These are phyloP conservation scores for Mucor indicus DNA, from an alignment of 371 early-diverging fungal species.

Conservation along the genomic window DNA sequence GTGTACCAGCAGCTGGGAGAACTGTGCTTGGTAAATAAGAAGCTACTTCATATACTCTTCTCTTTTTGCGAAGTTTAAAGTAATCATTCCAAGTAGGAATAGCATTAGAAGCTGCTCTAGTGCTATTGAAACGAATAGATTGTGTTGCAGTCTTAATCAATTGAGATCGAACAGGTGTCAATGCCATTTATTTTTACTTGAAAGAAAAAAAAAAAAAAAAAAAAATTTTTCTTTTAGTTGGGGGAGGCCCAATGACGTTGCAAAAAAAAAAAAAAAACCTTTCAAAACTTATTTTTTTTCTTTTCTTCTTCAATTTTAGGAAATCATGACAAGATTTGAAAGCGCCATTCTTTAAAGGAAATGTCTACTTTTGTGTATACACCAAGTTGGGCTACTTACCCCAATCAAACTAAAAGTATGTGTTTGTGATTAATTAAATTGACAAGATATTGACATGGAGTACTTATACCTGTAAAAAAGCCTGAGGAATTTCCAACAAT, in stretches of 20 bases:
- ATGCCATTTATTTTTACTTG: constrained; percentile 8
- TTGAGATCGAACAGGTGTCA: constrained; percentile 13
- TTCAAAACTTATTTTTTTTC: background rate
- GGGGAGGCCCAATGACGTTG: background rate
- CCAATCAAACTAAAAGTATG: constrained; percentile 21
- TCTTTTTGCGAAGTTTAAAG: constrained; percentile 71
- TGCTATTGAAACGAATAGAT: constrained; percentile 7
- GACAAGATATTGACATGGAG: background rate
- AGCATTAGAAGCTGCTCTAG: background rate
- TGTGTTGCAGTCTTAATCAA: constrained; percentile 7
- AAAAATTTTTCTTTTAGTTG: background rate
- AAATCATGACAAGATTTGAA: too few relatives aligned
- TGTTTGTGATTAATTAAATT: background rate
- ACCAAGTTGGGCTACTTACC: constrained; percentile 20
- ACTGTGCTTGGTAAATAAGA: constrained; percentile 63
- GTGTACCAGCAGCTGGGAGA: constrained; percentile 57
- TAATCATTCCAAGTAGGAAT: constrained; percentile 72
- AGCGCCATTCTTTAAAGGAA: constrained; percentile 5
- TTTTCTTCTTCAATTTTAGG: background rate
- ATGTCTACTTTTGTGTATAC: constrained; percentile 30
- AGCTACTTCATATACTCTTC: constrained; percentile 68
- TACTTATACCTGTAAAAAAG: background rate
- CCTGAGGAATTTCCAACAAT: constrained; percentile 13
- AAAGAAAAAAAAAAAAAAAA: constrained; percentile 2
- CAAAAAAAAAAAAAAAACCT: background rate